phyloP scores from a whole-genome alignment of 2,329 filamentous ascomycete genomes.

The Ascochyta lentis region DNA sequence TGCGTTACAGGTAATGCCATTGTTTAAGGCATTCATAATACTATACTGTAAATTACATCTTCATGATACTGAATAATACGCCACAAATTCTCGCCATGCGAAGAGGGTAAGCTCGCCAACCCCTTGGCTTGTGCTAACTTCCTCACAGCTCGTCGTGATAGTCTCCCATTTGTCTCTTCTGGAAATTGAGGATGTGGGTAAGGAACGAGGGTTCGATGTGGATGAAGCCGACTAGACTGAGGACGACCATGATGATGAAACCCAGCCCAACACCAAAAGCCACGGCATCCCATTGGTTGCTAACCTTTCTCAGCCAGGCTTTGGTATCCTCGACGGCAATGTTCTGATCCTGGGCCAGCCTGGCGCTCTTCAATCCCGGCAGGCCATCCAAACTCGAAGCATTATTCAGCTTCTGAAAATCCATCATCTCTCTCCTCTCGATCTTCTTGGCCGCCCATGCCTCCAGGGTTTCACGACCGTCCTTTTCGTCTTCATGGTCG shows the following conservation, averaged over 20 bases:
- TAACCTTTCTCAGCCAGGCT: slow-evolving; percentile 33
- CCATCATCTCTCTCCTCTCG: slow-evolving; percentile 57
- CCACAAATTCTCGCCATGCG: background rate
- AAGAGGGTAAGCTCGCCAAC: background rate
- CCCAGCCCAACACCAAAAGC: slow-evolving; percentile 27
- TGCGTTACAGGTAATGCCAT: too few relatives aligned
- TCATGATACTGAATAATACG: background rate
- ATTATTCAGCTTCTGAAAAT: slow-evolving; percentile 67
- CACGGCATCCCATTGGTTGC: slow-evolving; percentile 34
- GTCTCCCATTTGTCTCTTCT: slow-evolving; percentile 31
- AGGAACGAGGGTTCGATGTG: slow-evolving; percentile 28
- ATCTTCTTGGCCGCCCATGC: slow-evolving; percentile 59
- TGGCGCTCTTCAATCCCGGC: slow-evolving; percentile 51
- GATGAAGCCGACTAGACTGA: slow-evolving; percentile 24
- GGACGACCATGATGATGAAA: slow-evolving; percentile 27
- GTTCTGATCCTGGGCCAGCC: slow-evolving; percentile 55
- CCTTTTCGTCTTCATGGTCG: slow-evolving; percentile 25
- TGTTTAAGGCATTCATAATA: background rate
- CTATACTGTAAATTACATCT: slow-evolving; percentile 2
- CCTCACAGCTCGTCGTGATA: slow-evolving; percentile 7
- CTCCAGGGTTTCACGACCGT: slow-evolving; percentile 62
- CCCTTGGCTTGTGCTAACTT: background rate
- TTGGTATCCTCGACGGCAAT: slow-evolving; percentile 54
- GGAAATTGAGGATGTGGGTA: slow-evolving; percentile 31
- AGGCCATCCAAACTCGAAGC: slow-evolving; percentile 36